phyloP scores from a whole-genome alignment of 2,329 filamentous ascomycete genomes.

The Aspergillus quadrilineatus region DNA sequence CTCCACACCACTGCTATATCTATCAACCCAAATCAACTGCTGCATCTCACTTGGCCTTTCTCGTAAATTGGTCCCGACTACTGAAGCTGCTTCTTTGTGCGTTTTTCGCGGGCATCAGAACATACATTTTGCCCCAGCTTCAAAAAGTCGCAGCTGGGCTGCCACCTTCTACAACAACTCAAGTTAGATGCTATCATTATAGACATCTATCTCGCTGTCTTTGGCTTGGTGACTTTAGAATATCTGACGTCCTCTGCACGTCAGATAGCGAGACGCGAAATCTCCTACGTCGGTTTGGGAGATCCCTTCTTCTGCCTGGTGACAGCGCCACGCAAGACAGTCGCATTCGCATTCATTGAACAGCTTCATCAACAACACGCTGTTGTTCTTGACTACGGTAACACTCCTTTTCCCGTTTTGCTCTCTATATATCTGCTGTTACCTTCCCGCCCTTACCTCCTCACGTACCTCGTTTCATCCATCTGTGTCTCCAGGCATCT shows the following conservation, averaged over 20 bases:
- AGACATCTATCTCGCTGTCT: neutral
- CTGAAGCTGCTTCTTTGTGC: neutral
- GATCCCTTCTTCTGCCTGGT: constrained; percentile 13
- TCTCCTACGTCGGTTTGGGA: neutral
- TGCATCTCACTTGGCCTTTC: neutral
- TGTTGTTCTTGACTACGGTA: neutral
- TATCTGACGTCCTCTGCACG: neutral
- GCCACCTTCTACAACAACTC: neutral
- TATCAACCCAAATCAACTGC: neutral
- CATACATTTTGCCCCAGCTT: neutral
- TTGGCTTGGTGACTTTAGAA: neutral
- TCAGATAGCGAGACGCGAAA: neutral
- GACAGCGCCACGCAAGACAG: constrained; percentile 11
- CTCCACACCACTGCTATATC: neutral
- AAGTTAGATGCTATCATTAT: neutral
- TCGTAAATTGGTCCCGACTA: neutral
- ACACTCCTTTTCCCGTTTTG: neutral
- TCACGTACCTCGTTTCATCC: neutral
- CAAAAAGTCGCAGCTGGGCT: constrained; percentile 5
- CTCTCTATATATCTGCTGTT: neutral
- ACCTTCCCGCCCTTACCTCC: neutral
- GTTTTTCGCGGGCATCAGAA: neutral
- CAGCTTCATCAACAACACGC: constrained; percentile 10
- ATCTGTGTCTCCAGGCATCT: neutral
- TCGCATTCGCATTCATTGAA: constrained; percentile 6